These are phyloP conservation scores for Trichoderma asperellum DNA, from an alignment of 2,329 filamentous ascomycete species.

Conservation along the genomic window DNA sequence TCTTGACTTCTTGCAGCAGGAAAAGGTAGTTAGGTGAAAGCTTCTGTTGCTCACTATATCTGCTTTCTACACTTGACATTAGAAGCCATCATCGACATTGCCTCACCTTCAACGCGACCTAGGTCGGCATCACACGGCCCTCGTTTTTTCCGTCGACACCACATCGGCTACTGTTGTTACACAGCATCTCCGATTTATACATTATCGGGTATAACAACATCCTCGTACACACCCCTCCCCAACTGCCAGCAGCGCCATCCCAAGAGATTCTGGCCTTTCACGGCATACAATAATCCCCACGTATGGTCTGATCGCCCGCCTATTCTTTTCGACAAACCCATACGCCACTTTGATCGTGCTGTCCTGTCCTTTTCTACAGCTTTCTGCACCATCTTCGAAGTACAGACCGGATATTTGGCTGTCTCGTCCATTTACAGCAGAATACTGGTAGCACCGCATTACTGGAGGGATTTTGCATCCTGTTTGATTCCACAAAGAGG, in stretches of 20 bases:
- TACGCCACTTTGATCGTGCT: slow-evolving; percentile 11
- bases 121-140: not conserved
- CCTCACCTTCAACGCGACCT: not conserved
- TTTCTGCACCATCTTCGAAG: slow-evolving; percentile 5
- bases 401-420: not conserved
- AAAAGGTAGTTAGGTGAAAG: not conserved
- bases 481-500: slow-evolving; percentile 12
- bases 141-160: not conserved
- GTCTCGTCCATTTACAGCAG: slow-evolving; percentile 13
- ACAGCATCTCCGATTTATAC: slow-evolving; percentile 25
- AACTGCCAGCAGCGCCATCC: slow-evolving; percentile 26
- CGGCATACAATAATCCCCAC: slow-evolving; percentile 34
- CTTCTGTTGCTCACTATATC: not conserved
- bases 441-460: slow-evolving; percentile 3
- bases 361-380: slow-evolving; percentile 1
- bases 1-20: not conserved
- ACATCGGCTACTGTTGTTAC: slow-evolving; percentile 18
- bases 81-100: not conserved
- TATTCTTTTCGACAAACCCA: slow-evolving; percentile 2
- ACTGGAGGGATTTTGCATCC: slow-evolving; percentile 6
- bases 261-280: slow-evolving; percentile 28
- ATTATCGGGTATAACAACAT: slow-evolving; percentile 24
- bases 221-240: slow-evolving; percentile 18
- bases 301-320: slow-evolving; percentile 11
- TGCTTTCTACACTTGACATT: not conserved